Conservation (phyloP, 805 yeast genomes). For the Suhomyces vadensis region DNA sequence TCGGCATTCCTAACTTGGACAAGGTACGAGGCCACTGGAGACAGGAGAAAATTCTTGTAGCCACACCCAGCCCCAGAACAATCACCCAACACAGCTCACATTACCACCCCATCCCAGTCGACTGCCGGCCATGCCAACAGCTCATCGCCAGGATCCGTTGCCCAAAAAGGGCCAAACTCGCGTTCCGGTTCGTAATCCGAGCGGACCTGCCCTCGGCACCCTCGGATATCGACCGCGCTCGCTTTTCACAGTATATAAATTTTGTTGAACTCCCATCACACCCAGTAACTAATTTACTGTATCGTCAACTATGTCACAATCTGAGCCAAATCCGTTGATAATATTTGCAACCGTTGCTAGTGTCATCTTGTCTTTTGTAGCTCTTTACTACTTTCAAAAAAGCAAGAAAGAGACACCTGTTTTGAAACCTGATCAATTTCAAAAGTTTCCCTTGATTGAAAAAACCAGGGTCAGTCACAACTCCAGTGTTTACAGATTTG, state of each 20-base stretch:
- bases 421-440: slow-evolving; percentile 65
- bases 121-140: no score
- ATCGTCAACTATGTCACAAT: slow-evolving; percentile 24
- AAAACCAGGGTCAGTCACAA: slow-evolving; percentile 78
- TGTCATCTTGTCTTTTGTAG: slow-evolving; percentile 35
- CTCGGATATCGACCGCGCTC: background rate
- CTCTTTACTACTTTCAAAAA: slow-evolving; percentile 35
- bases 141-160: background rate
- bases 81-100: no score
- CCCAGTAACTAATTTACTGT: background rate
- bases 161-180: background rate
- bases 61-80: no score
- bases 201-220: background rate
- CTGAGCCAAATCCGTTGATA: slow-evolving; percentile 42
- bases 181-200: background rate
- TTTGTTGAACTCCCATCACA: background rate
- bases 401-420: slow-evolving; percentile 47
- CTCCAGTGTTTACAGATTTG: slow-evolving; percentile 80
- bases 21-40: no score
- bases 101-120: no score
- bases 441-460: slow-evolving; percentile 75
- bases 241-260: slow-evolving; percentile 1
- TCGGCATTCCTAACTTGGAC: no score
- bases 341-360: slow-evolving; percentile 43
- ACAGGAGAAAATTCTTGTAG: no score